Base-by-base conservation (phyloP, 805 yeast species). In the Yarrowia hollandica region DNA sequence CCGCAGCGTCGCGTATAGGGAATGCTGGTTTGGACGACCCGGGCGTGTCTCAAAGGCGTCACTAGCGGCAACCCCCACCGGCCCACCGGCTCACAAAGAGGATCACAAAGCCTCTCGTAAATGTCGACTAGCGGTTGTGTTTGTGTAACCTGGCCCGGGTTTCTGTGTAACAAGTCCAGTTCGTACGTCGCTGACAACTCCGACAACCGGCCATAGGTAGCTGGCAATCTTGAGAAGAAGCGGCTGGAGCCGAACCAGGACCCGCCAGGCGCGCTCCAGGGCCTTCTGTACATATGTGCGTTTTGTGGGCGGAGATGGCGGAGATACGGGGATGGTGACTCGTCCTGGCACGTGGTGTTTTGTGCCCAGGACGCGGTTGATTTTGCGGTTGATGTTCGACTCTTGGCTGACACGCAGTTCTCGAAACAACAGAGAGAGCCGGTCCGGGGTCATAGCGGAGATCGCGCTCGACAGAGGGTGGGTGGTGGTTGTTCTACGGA, bases 391-490 rank as follows among this genome's bases (percentile, higher is more conserved):
- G 33, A 26, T 10, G 11, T 25, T 41, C 10, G 33, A 18, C 10
- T 16, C 22, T 9, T 41, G 16, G 16, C 3, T 12, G 11, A 25
- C 33, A 12, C 48, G 48, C 11, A 41, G 48, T 12, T 41, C 48
- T 11, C 48, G 22, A 4, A 41, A 18, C 2, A 25, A n/a, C 14
- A 41, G 23, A 2, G 48, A 26, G 4, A 41, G 48, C 7, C 48
- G 33, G 11, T 41, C 48, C 22, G 48, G 48, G 9, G 48, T 41
- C 48, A 41, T 41, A 41, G 48, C 48, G 48, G 48, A 41, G 18
- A 8, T 31, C 48, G 33, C 48, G 48, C 48, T 41, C 4, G 19
- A 2, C 11, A 2, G 42, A 21, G 23, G 23, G 21, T 18, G 30
- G 30, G 7, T 3, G 11, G 4, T 26, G n/a, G n/a, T n/a, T n/a